A percentile compares a stretch with the other conserved stretches of the same genome.
Conservation (phyloP, 1,284 basidiomycete genomes). For the Bondarzewia mesenterica region DNA sequence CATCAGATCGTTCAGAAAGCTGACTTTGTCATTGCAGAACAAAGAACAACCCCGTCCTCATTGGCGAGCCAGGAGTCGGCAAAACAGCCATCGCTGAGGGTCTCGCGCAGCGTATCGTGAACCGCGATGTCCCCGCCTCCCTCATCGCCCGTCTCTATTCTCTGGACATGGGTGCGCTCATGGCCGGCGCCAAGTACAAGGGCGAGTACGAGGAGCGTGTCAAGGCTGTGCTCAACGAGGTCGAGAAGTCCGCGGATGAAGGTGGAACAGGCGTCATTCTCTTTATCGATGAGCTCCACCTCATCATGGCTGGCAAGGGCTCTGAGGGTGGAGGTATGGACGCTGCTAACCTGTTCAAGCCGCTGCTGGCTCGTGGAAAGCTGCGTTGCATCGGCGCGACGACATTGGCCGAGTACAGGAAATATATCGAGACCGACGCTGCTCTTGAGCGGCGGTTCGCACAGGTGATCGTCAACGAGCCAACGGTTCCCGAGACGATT, state of each 20-base stretch:
- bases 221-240: constrained; percentile 87
- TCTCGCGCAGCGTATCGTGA: constrained; percentile 92
- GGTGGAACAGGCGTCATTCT: constrained; percentile 78
- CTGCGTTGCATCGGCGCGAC: constrained; percentile 89
- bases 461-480: constrained; percentile 92
- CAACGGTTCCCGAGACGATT: constrained; percentile 85
- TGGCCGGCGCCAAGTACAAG: constrained; percentile 95
- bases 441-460: constrained; percentile 94
- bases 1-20: constrained; percentile 11
- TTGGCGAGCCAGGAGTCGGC: constrained; percentile 91
- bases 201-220: constrained; percentile 98
- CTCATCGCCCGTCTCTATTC: constrained; percentile 81
- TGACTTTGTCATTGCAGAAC: constrained; percentile 39
- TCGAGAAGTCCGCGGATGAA: constrained; percentile 85
- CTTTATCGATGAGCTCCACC: constrained; percentile 92
- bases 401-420: constrained; percentile 88
- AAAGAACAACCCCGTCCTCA: constrained; percentile 90
- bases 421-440: constrained; percentile 93
- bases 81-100: constrained; percentile 95
- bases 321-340: constrained; percentile 76
- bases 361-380: constrained; percentile 87
- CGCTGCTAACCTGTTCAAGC: constrained; percentile 86
- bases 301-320: constrained; percentile 84
- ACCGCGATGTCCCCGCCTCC: constrained; percentile 89
- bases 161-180: constrained; percentile 90